Evolutionary conservation across 2,329 filamentous ascomycete genomes (phyloP).

Genomic region (Cercospora sojina): DNA sequence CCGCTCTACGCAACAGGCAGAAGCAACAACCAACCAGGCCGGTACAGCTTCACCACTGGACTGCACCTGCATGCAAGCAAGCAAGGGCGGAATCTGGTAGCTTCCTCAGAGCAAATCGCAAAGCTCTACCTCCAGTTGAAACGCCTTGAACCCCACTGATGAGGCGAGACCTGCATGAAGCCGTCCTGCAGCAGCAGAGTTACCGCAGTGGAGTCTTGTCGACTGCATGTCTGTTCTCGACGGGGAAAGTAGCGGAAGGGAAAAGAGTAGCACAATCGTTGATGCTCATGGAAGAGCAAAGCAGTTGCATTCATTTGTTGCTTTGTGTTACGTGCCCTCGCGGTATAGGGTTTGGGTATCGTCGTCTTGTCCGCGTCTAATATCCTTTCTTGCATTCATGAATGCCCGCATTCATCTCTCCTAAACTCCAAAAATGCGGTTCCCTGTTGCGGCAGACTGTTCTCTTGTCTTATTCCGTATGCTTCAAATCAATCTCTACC

Average conservation of each 20-base stretch:
- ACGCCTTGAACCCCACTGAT: not conserved
- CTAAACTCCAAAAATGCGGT: not conserved
- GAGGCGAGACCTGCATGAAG: conserved; percentile 5
- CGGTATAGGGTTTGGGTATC: conserved; percentile 1
- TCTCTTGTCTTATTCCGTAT: not conserved
- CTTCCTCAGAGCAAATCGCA: not conserved
- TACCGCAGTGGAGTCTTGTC: not conserved
- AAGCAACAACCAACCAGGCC: not conserved
- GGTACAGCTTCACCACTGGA: not conserved
- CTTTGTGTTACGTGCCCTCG: not conserved
- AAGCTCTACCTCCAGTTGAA: not conserved
- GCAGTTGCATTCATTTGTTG: not conserved
- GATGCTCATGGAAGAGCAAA: not conserved
- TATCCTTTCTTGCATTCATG: not conserved
- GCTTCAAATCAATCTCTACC: not conserved
- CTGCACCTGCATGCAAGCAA: not conserved
- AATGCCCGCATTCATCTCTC: not conserved
- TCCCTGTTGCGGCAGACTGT: conserved; percentile 1
- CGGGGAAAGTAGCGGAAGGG: not conserved
- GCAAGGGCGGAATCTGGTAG: not conserved
- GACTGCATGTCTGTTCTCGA: not conserved
- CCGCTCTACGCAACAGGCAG: not conserved
- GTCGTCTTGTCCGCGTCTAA: not conserved
- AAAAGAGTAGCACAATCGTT: not conserved
- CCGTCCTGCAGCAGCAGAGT: not conserved